Conservation (phyloP, 78 protist genomes). For the Blattamonas nauphoetae region DNA sequence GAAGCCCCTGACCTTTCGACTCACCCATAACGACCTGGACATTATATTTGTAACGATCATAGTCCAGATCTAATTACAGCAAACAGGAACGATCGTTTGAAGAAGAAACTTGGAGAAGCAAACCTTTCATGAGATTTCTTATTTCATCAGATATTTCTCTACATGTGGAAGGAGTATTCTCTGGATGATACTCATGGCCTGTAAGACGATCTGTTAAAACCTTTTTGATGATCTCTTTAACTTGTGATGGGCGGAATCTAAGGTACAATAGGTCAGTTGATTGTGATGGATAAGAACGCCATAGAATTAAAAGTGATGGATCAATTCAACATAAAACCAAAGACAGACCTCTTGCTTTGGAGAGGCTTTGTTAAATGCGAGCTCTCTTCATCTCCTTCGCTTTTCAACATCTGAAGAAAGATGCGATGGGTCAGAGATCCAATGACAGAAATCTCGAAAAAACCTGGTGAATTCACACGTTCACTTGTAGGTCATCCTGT, state of each 20-base stretch:
- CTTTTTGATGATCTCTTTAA: not conserved
- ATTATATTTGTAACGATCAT: constrained; percentile 26
- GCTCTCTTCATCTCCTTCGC: no score
- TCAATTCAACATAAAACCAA: no score
- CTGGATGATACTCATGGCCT: constrained; percentile 5
- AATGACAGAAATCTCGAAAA: no score
- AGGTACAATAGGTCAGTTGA: no score
- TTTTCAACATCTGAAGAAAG: no score
- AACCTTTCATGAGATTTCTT: constrained; percentile 13
- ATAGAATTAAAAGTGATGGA: no score
- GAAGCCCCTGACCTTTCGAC: constrained; percentile 34
- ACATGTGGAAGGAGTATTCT: not conserved
- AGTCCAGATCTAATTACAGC: not conserved
- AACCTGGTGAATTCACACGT: constrained; percentile 66
- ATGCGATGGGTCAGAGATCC: no score
- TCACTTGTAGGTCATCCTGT: constrained; percentile 77
- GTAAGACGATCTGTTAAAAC: not conserved
- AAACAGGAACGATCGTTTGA: no score
- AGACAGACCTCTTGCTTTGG: no score
- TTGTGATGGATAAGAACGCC: no score
- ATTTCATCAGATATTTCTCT: constrained; percentile 25
- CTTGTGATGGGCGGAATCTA: constrained; percentile 13
- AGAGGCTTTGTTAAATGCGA: no score
- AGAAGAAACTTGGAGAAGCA: not conserved
- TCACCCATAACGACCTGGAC: constrained; percentile 36